Percentiles rank a stretch among this genome's conserved stretches.
Conservation (phyloP, 2,329 filamentous ascomycete species). For the Zasmidium angulare region DNA sequence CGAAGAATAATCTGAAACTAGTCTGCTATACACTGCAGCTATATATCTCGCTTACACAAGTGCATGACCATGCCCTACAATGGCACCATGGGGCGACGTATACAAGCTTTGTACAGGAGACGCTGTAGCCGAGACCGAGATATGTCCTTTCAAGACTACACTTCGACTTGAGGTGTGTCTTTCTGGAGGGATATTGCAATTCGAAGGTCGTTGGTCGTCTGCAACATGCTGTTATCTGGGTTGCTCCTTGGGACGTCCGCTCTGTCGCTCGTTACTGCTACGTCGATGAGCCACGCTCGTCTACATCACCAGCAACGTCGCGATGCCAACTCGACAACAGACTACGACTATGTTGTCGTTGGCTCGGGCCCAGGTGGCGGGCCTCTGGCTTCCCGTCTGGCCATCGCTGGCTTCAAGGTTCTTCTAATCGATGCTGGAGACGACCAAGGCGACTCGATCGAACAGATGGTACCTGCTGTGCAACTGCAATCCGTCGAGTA, state of each 20-base stretch:
- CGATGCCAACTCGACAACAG: conserved; percentile 11
- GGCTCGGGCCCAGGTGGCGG: conserved; percentile 62
- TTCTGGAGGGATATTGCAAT: not conserved
- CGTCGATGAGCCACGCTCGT: not conserved
- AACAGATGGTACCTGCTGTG: conserved; percentile 57
- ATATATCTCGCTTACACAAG: not conserved
- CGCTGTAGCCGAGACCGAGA: not conserved
- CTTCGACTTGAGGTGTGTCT: not conserved
- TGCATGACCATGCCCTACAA: not conserved
- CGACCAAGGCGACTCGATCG: conserved; percentile 53
- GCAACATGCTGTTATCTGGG: not conserved
- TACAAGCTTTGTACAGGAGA: not conserved
- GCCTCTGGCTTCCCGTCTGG: conserved; percentile 59
- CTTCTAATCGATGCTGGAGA: conserved; percentile 63
- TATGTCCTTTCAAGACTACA: not conserved
- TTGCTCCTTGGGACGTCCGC: not conserved
- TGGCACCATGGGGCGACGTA: no score
- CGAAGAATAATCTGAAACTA: not conserved
- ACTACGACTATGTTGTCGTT: conserved; percentile 64
- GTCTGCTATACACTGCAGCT: not conserved
- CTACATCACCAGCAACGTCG: not conserved
- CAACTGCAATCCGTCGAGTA: conserved; percentile 57
- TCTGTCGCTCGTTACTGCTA: not conserved
- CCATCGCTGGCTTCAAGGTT: conserved; percentile 59
- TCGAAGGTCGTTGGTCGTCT: not conserved